Evolutionary conservation across 257 asterid species (phyloP).

Genomic region (Datura wrightii): DNA sequence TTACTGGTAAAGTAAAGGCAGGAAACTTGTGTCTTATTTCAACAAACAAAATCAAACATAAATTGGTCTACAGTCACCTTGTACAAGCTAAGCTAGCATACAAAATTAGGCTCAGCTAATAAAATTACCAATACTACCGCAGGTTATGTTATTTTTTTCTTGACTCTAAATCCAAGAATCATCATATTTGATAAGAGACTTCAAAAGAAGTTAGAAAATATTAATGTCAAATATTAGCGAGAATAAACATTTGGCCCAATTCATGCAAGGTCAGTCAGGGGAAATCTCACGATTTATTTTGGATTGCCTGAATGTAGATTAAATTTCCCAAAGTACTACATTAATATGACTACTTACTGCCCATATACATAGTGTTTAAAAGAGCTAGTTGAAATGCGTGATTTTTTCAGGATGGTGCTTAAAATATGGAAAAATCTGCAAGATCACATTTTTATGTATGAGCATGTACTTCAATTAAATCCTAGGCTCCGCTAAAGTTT

Average conservation of each 20-base stretch:
- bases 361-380: not conserved
- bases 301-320: not conserved
- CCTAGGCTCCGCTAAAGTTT: not conserved
- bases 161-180: constrained; percentile 9
- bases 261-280: not conserved
- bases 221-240: not conserved
- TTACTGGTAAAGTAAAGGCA: not conserved
- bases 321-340: not conserved
- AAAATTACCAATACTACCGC: not conserved
- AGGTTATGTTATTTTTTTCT: not conserved
- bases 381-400: not conserved
- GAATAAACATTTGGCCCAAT: constrained; percentile 4
- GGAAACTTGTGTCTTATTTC: not conserved
- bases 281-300: not conserved
- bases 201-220: not conserved
- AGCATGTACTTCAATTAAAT: not conserved
- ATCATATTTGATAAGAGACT: not conserved
- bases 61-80: not conserved
- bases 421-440: not conserved
- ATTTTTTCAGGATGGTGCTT: constrained; percentile 10
- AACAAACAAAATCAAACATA: not conserved
- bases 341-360: not conserved
- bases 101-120: not conserved
- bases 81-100: not conserved
- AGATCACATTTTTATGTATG: not conserved